phyloP scores from a whole-genome alignment of 345 rosid genomes.

The Lagerstroemia speciosa region DNA sequence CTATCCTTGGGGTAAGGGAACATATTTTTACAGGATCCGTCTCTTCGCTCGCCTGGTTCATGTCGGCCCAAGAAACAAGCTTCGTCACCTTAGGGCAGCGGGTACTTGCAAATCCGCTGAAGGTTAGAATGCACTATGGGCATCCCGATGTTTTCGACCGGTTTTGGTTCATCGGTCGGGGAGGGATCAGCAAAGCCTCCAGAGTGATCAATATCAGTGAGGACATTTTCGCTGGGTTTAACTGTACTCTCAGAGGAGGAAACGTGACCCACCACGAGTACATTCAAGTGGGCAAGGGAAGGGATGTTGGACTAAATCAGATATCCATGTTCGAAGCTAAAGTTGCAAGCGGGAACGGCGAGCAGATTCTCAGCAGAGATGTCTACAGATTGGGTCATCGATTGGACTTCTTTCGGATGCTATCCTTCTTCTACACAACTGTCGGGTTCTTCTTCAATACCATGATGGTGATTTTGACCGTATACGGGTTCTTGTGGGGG shows the following conservation, averaged over 20 bases:
- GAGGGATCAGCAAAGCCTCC: slow-evolving; percentile 27
- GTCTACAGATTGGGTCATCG: slow-evolving; percentile 7
- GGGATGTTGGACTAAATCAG: slow-evolving; percentile 13
- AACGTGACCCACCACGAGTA: slow-evolving; percentile 14
- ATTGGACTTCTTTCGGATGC: slow-evolving; percentile 14
- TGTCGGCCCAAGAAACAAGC: slow-evolving; percentile 11
- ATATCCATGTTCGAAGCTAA: slow-evolving; percentile 13
- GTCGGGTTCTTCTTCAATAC: slow-evolving; percentile 13
- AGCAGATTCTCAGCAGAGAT: slow-evolving; percentile 12
- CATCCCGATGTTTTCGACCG: slow-evolving; percentile 43
- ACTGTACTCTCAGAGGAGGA: slow-evolving; percentile 11
- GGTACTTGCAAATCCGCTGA: slow-evolving; percentile 32
- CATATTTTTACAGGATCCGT: slow-evolving; percentile 14
- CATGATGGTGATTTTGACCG: slow-evolving; percentile 11
- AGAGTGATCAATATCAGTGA: slow-evolving; percentile 10
- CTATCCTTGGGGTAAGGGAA: slow-evolving; percentile 10
- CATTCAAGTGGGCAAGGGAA: slow-evolving; percentile 12
- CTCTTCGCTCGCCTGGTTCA: slow-evolving; percentile 12
- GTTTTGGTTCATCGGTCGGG: slow-evolving; percentile 36
- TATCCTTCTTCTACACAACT: slow-evolving; percentile 10
- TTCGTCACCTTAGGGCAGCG: slow-evolving; percentile 21
- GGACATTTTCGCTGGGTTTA: slow-evolving; percentile 14
- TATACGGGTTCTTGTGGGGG: slow-evolving; percentile 11
- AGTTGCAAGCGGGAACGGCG: slow-evolving; percentile 10
- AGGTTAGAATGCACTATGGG: slow-evolving; percentile 39